A percentile compares a stretch with the other conserved stretches of the same genome.
Conservation (phyloP, 108 stramenopile species). For the Nannochloropsis gaditana region DNA sequence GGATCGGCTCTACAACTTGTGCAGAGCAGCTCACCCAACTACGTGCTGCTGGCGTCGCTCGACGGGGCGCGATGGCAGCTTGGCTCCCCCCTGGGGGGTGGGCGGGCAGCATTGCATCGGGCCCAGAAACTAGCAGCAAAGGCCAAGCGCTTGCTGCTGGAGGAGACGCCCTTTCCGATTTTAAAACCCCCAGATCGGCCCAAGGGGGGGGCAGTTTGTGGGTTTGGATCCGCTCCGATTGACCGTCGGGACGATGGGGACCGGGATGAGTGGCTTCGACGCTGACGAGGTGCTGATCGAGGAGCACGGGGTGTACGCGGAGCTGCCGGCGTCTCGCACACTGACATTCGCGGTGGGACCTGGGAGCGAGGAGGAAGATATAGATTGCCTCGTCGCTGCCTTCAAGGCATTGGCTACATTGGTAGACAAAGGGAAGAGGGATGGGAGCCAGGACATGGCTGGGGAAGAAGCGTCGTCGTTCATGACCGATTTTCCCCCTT, state of each 20-base stretch:
- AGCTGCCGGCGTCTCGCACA: constrained; percentile 27
- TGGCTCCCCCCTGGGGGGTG: constrained; percentile 21
- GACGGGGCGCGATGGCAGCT: constrained; percentile 46
- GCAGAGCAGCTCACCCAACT: constrained; percentile 17
- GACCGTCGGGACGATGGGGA: constrained; percentile 26
- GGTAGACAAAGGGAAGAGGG: neutral
- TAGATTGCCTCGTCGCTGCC: constrained; percentile 23
- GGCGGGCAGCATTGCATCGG: constrained; percentile 26
- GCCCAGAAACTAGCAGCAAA: neutral
- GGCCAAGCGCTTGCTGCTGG: neutral
- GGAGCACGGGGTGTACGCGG: constrained; percentile 37
- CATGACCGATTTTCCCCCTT: neutral
- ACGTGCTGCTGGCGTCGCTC: constrained; percentile 42
- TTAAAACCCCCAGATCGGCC: constrained; percentile 24
- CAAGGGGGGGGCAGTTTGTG: constrained; percentile 22
- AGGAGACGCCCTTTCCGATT: constrained; percentile 23
- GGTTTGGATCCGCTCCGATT: constrained; percentile 33
- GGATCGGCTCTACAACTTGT: neutral
- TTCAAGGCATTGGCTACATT: constrained; percentile 18
- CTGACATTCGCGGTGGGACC: constrained; percentile 36
- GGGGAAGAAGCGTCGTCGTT: neutral
- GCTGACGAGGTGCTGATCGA: constrained; percentile 37
- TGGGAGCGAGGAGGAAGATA: constrained; percentile 26
- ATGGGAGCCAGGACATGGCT: neutral
- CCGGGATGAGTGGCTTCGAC: constrained; percentile 32